Evolutionary conservation across 306 rosid species (phyloP).

Genomic region (Lagenaria siceraria): DNA sequence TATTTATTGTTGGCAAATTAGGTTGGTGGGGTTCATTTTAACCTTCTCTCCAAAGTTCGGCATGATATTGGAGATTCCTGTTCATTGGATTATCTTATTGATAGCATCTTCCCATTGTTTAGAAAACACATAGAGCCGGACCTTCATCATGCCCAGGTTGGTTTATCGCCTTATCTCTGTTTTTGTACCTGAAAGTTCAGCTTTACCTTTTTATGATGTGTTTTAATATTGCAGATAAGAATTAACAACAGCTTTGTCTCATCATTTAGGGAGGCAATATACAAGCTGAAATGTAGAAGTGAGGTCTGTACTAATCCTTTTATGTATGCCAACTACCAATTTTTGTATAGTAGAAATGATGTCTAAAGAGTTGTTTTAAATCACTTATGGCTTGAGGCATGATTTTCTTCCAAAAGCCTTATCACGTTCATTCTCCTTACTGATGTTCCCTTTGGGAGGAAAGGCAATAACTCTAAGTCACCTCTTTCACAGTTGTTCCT

Average conservation of each 20-base stretch:
- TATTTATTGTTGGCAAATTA: slow-evolving; percentile 28
- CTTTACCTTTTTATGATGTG: slow-evolving; percentile 13
- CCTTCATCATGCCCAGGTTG: slow-evolving; percentile 99
- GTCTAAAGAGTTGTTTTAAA: no score
- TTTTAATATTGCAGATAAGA: slow-evolving; percentile 64
- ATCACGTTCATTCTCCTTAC: background rate
- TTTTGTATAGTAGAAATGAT: background rate
- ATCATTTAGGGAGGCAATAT: slow-evolving; percentile 96
- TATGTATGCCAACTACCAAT: background rate
- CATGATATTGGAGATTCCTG: slow-evolving; percentile 98
- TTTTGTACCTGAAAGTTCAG: slow-evolving; percentile 17
- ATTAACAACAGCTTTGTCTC: slow-evolving; percentile 97
- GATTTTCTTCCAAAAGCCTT: background rate
- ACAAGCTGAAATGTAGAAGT: slow-evolving; percentile 85
- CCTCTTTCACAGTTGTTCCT: background rate
- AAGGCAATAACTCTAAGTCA: background rate
- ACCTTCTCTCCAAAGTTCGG: slow-evolving; percentile 88
- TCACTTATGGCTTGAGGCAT: no score
- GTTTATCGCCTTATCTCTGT: slow-evolving; percentile 27
- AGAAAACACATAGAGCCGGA: slow-evolving; percentile 97
- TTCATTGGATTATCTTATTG: slow-evolving; percentile 91
- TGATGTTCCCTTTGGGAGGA: background rate
- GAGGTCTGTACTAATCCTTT: slow-evolving; percentile 43
- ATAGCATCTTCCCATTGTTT: slow-evolving; percentile 94
- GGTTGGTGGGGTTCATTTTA: slow-evolving; percentile 99